Percentiles rank a stretch among this genome's conserved stretches.
These are phyloP conservation scores for Boletellus emodensis DNA, from an alignment of 768 basidiomycete genomes.

Conservation along the genomic window DNA sequence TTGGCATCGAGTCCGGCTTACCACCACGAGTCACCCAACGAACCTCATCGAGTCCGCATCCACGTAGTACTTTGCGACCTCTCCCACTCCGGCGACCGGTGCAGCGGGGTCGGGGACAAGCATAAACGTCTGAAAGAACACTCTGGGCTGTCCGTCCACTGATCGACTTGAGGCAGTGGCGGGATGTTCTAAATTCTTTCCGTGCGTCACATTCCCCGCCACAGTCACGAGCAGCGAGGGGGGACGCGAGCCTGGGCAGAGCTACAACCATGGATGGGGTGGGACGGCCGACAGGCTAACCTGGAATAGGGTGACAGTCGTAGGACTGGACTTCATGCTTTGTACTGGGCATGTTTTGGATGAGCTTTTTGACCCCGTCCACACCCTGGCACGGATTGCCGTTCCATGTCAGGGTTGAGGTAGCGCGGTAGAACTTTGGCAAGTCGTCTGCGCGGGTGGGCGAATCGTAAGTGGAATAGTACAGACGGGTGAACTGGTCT, in stretches of 20 bases:
- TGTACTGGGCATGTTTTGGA: slow-evolving; percentile 70
- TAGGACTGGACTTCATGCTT: slow-evolving; percentile 85
- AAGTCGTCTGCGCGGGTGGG: slow-evolving; percentile 69
- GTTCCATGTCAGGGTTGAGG: slow-evolving; percentile 81
- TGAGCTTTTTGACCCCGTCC: slow-evolving; percentile 62
- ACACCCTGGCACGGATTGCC: slow-evolving; percentile 74
- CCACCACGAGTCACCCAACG: slow-evolving; percentile 51
- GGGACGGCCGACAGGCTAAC: slow-evolving; percentile 34
- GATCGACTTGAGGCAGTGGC: slow-evolving; percentile 43
- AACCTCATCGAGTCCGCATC: slow-evolving; percentile 77
- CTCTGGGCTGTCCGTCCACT: slow-evolving; percentile 74
- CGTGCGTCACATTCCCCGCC: slow-evolving; percentile 75
- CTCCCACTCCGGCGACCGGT: slow-evolving; percentile 59
- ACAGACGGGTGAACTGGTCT: slow-evolving; percentile 77
- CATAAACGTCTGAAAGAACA: slow-evolving; percentile 86
- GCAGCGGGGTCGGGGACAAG: slow-evolving; percentile 72
- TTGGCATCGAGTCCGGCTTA: not conserved
- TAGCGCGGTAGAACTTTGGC: slow-evolving; percentile 75
- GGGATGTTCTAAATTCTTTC: slow-evolving; percentile 58
- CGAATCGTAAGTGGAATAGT: slow-evolving; percentile 81
- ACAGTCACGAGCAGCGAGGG: slow-evolving; percentile 77
- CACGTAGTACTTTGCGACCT: slow-evolving; percentile 79
- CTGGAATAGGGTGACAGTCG: slow-evolving; percentile 87
- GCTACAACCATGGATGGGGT: slow-evolving; percentile 10
- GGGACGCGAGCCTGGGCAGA: slow-evolving; percentile 61